These are phyloP conservation scores for Jackrogersella multiformis DNA, from an alignment of 495 filamentous ascomycete genomes.

Conservation along the genomic window DNA sequence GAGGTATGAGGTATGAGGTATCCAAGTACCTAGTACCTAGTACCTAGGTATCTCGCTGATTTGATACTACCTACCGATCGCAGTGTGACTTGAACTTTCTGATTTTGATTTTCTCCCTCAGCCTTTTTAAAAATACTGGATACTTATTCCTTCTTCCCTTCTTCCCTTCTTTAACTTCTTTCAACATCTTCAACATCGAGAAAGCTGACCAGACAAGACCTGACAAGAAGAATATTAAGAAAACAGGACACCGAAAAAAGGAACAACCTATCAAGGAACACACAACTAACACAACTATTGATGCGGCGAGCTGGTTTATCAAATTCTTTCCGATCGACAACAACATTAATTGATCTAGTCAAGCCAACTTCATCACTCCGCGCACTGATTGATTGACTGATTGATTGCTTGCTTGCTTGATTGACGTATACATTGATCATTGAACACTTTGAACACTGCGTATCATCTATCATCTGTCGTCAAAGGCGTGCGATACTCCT, in stretches of 20 bases:
- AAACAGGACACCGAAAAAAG: too few relatives aligned
- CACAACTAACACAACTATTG: not conserved
- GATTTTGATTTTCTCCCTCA: not conserved
- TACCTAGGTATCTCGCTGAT: slow-evolving; percentile 4
- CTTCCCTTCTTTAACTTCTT: slow-evolving; percentile 2
- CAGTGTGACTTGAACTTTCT: slow-evolving; percentile 4
- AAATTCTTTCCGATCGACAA: not conserved
- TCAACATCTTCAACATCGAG: not conserved
- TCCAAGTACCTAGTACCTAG: not conserved
- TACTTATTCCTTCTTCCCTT: not conserved
- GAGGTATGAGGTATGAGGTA: too few relatives aligned
- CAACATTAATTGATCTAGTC: slow-evolving; percentile 19
- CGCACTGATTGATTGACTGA: slow-evolving; percentile 23
- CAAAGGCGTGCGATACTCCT: not conserved
- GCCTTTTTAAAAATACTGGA: too few relatives aligned
- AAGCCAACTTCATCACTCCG: slow-evolving; percentile 10
- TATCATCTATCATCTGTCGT: slow-evolving; percentile 3
- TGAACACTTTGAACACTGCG: slow-evolving; percentile 1
- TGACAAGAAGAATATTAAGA: too few relatives aligned
- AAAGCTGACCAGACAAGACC: not conserved
- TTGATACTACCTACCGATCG: slow-evolving; percentile 7
- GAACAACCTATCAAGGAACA: too few relatives aligned
- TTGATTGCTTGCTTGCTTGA: not conserved
- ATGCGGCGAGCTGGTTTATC: not conserved
- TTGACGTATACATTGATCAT: slow-evolving; percentile 8